Base-by-base conservation (phyloP, 305 asterid genomes). In the Fraxinus angustifolia region DNA sequence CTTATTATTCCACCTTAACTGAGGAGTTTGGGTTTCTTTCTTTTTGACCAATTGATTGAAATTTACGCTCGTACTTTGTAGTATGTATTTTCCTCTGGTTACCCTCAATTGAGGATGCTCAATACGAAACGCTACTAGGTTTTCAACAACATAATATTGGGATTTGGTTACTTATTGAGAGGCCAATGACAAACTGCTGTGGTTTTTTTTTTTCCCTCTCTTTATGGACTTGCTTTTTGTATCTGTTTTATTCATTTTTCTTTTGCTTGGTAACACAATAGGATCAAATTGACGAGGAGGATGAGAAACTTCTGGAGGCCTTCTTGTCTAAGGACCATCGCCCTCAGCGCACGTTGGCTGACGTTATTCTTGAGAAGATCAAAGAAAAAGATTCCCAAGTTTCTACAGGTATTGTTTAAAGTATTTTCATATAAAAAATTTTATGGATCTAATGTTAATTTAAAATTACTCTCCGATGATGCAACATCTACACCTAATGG, bases 301-400 rank as follows among this genome's bases (percentile, higher is more conserved):
- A 94, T n/a, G 93, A 91, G 79, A 88, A 86, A 87, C 88, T 93
- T 77, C 82, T 93, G 80, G 97, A 90, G 78, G 88, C 94, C 70
- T 96, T 96, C 78, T 74, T 93, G 73, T 91, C 94, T 2, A 90
- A 87, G 73, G 94, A 90, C 28, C 85, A 87, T 76, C 83, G 81
- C 28, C 95, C 94, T 23, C 95, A 92, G 53, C 91, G 86, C 67
- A 94, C 97, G 30, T 87, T 95, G 88, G 98, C 97, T 30, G 97
- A 95, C 62, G 84, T 92, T 45, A 92, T 96, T 33, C 85, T 91
- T 75, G 89, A 91, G 85, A 91, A 86, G 88, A 87, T 92, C 79
- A 92, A 92, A 82, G 89, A 92, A 86, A 90, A 88, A 72, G 96
- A 91, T 87, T 92, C 93, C 56, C 92, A 89, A 83, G 91, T 93